Evolutionary conservation across 148 eudicot genomes (phyloP).

Genomic region (Rhododendron williamsianum): DNA sequence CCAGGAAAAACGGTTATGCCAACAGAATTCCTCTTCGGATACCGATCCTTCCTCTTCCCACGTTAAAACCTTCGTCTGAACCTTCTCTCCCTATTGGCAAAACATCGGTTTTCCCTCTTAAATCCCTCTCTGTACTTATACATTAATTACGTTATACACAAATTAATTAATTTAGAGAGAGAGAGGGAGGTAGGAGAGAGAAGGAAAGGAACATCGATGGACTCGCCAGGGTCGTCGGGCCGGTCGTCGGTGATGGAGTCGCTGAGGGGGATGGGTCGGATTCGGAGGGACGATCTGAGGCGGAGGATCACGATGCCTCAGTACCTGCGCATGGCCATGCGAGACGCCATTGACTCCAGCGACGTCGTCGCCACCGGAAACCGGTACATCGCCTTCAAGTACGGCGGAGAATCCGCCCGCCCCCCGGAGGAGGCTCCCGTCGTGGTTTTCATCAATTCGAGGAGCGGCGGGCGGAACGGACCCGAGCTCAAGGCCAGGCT

Average conservation of each 20-base stretch:
- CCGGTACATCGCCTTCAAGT: constrained; percentile 9
- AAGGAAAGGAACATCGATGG: neutral
- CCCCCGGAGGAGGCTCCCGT: constrained; percentile 38
- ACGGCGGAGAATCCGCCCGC: neutral
- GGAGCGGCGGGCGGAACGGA: constrained; percentile 83
- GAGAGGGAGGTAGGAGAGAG: neutral
- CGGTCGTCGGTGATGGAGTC: constrained; percentile 70
- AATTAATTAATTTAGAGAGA: no score
- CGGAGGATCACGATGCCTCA: constrained; percentile 49
- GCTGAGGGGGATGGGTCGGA: constrained; percentile 28
- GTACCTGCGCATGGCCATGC: constrained; percentile 52
- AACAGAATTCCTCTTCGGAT: neutral
- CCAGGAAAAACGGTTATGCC: neutral
- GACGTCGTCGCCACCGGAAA: constrained; percentile 12
- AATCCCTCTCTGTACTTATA: no score
- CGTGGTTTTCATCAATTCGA: constrained; percentile 71
- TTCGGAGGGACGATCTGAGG: constrained; percentile 44
- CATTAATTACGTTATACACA: neutral
- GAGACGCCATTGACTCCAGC: constrained; percentile 45
- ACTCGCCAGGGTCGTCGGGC: constrained; percentile 13
- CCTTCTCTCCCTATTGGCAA: neutral
- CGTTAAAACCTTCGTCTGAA: neutral
- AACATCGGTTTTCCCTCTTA: no score
- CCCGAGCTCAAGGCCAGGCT: constrained; percentile 53
- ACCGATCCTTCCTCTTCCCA: neutral